A percentile compares a stretch with the other conserved stretches of the same genome.
Evolutionary conservation across 2,329 filamentous ascomycete genomes (phyloP).

Genomic region (Penicillium sclerotigenum): DNA sequence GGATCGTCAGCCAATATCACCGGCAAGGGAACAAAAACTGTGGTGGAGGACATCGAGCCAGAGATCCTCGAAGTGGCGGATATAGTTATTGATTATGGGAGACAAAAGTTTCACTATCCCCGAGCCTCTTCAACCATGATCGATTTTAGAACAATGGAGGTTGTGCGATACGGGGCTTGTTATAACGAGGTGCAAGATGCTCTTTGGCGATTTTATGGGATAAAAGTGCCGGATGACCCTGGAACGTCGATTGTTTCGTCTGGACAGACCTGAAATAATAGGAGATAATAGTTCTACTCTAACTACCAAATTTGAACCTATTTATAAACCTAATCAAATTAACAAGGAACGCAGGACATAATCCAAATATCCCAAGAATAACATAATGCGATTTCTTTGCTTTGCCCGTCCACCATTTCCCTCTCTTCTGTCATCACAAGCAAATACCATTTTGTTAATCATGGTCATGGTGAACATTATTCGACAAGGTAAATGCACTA

Average conservation of each 20-base stretch:
- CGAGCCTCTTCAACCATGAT: slow-evolving; percentile 30
- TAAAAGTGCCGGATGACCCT: slow-evolving; percentile 22
- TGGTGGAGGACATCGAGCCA: slow-evolving; percentile 30
- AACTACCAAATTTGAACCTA: not conserved
- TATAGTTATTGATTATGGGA: slow-evolving; percentile 34
- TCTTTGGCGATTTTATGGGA: slow-evolving; percentile 19
- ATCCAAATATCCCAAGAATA: too few species aligned
- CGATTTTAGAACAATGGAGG: slow-evolving; percentile 23
- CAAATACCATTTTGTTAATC: too few species aligned
- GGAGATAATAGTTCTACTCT: not conserved
- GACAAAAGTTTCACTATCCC: slow-evolving; percentile 24
- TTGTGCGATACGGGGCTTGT: slow-evolving; percentile 31
- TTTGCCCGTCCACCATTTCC: not conserved
- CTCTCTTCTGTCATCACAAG: not conserved
- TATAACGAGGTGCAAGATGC: slow-evolving; percentile 31
- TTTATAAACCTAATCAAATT: too few species aligned
- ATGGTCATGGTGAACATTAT: too few species aligned
- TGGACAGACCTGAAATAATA: not conserved
- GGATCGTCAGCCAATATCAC: slow-evolving; percentile 34
- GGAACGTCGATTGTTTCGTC: slow-evolving; percentile 11
- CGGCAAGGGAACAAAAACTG: slow-evolving; percentile 28
- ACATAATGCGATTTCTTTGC: not conserved
- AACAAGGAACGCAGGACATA: not conserved
- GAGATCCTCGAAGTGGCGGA: slow-evolving; percentile 29
- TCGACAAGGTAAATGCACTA: not conserved